These are phyloP conservation scores for Trichoderma sp. DNA, from an alignment of 2,329 filamentous ascomycete genomes.

Conservation along the genomic window DNA sequence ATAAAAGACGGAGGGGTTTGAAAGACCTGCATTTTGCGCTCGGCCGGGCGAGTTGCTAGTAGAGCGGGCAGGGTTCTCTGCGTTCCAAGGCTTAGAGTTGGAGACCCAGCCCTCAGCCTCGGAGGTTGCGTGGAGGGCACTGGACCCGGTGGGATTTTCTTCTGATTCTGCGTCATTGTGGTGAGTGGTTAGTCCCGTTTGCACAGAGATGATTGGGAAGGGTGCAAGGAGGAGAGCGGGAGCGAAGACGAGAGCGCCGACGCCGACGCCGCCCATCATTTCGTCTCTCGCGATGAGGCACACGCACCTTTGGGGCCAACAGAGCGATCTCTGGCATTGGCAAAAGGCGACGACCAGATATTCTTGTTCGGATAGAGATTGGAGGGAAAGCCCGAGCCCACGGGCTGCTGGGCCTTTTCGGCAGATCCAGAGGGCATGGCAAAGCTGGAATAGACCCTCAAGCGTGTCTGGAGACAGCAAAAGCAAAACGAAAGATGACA, in stretches of 20 bases:
- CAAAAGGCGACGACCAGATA: slow-evolving; percentile 43
- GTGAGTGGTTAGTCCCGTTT: slow-evolving; percentile 1
- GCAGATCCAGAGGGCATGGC: slow-evolving; percentile 39
- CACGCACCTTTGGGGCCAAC: slow-evolving; percentile 52
- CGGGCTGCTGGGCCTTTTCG: slow-evolving; percentile 40
- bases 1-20: slow-evolving; percentile 50
- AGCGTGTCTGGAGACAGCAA: slow-evolving; percentile 37
- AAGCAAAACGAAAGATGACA: slow-evolving; percentile 24
- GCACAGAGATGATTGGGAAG: not conserved
- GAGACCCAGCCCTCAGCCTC: slow-evolving; percentile 66
- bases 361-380: slow-evolving; percentile 41
- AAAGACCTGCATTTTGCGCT: slow-evolving; percentile 50
- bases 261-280: not conserved
- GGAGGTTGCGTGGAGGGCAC: slow-evolving; percentile 67
- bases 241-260: not conserved
- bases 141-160: slow-evolving; percentile 62
- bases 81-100: slow-evolving; percentile 62
- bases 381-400: slow-evolving; percentile 45
- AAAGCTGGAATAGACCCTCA: slow-evolving; percentile 44
- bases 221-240: not conserved
- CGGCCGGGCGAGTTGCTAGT: slow-evolving; percentile 62
- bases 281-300: not conserved
- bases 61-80: slow-evolving; percentile 46
- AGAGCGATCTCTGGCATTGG: slow-evolving; percentile 43
- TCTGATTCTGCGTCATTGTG: slow-evolving; percentile 33